A percentile compares a stretch with the other conserved stretches of the same genome.
These are phyloP conservation scores for Pseudogymnoascus sp. DNA, from an alignment of 2,329 filamentous ascomycete species.

Conservation along the genomic window DNA sequence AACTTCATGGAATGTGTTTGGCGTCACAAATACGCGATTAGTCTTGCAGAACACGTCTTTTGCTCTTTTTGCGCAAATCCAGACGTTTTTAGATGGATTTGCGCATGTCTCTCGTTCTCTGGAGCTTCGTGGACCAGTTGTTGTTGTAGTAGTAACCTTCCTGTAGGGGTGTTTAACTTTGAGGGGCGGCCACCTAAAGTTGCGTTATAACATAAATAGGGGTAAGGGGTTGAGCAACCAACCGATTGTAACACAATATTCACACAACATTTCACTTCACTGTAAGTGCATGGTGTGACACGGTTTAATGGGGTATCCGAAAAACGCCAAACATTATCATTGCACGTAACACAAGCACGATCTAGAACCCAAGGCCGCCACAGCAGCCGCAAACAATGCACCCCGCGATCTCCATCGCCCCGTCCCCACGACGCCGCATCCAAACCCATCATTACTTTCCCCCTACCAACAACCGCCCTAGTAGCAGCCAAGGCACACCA, in stretches of 20 bases:
- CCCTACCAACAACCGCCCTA: background rate
- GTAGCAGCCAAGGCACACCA: background rate
- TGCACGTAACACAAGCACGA: background rate
- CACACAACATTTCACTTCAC: background rate
- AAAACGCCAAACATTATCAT: slow-evolving; percentile 3
- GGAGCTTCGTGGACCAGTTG: background rate
- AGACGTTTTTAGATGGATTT: background rate
- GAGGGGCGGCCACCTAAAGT: background rate
- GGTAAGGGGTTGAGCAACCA: background rate
- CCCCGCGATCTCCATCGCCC: background rate
- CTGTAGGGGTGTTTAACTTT: background rate
- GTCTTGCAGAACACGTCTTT: background rate
- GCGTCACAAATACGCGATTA: background rate
- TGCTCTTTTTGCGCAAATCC: background rate
- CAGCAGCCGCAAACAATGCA: background rate
- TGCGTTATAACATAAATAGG: background rate
- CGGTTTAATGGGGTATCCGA: background rate
- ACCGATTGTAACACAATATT: background rate
- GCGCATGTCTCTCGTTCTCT: background rate
- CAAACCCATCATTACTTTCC: background rate
- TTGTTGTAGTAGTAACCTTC: too few species aligned
- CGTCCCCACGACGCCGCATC: background rate
- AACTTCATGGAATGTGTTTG: too few species aligned
- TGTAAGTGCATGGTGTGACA: background rate
- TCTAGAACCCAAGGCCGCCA: background rate